These are phyloP conservation scores for Panicum miliaceum DNA, from an alignment of 176 grass and related monocot species.

Conservation along the genomic window DNA sequence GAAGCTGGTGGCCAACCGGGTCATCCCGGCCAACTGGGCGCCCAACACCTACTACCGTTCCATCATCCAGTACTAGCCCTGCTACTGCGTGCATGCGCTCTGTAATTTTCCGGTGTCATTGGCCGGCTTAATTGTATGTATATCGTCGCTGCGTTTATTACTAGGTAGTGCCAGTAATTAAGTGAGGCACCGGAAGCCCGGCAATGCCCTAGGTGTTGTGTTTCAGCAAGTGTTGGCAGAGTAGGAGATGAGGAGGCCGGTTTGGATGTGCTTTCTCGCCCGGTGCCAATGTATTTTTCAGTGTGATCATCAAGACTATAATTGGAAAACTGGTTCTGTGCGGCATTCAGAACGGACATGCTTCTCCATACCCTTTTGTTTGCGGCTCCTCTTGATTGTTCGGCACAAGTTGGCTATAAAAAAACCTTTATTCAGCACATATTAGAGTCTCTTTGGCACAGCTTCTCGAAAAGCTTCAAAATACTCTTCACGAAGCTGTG, in stretches of 20 bases:
- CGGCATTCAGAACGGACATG: background rate
- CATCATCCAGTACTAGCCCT: constrained; percentile 35
- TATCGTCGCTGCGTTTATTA: background rate
- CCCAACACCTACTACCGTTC: constrained; percentile 49
- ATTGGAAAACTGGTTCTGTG: constrained; percentile 27
- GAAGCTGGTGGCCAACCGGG: constrained; percentile 51
- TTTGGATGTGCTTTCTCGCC: constrained; percentile 47
- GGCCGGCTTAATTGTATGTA: background rate
- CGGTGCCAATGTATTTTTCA: constrained; percentile 32
- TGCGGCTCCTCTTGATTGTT: background rate
- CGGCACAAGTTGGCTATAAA: background rate
- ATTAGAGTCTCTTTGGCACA: too few relatives aligned
- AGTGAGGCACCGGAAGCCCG: constrained; percentile 19
- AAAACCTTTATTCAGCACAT: background rate
- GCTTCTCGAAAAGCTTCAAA: too few relatives aligned
- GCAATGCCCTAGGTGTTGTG: constrained; percentile 9
- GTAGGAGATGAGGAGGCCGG: constrained; percentile 49
- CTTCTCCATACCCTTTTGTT: background rate
- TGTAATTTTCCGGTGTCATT: background rate
- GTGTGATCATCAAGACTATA: constrained; percentile 30
- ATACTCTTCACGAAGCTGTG: too few relatives aligned
- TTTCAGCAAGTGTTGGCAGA: constrained; percentile 21
- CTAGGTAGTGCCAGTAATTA: constrained; percentile 3
- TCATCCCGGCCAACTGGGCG: constrained; percentile 62
- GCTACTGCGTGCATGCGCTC: background rate